Evolutionary conservation across 2,329 filamentous ascomycete species (phyloP).

Genomic region (Thielaviopsis euricoi): DNA sequence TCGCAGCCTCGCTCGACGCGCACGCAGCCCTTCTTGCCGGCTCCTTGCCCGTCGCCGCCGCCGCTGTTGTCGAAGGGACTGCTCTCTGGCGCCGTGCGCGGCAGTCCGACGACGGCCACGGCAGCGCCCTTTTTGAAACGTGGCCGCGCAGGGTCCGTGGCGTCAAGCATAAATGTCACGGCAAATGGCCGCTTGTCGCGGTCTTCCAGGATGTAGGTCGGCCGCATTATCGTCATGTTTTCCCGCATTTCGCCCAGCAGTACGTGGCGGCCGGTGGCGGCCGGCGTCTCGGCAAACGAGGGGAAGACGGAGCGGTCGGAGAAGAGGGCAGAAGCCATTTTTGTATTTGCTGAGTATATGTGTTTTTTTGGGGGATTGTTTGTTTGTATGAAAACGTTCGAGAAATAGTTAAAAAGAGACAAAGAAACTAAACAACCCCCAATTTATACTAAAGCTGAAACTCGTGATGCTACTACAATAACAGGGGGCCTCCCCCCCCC

Average conservation of each 20-base stretch:
- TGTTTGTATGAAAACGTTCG: too few relatives aligned
- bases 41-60: too few relatives aligned
- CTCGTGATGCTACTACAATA: neutral
- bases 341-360: neutral
- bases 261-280: conserved; percentile 4
- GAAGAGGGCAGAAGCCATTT: conserved; percentile 16
- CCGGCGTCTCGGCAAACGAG: conserved; percentile 19
- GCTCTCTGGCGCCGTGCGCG: conserved; percentile 17
- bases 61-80: conserved; percentile 10
- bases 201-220: conserved; percentile 30
- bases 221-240: conserved; percentile 32
- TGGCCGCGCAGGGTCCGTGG: conserved; percentile 18
- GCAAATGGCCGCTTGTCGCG: conserved; percentile 24
- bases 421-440: neutral
- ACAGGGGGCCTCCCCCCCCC: too few relatives aligned
- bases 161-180: conserved; percentile 27
- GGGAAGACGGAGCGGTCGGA: conserved; percentile 20
- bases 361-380: too few relatives aligned
- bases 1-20: conserved; percentile 20
- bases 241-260: conserved; percentile 28
- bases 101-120: conserved; percentile 21
- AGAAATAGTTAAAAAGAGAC: neutral
- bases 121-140: conserved; percentile 26
- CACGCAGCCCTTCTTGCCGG: conserved; percentile 24
- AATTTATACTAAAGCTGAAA: neutral